Evolutionary conservation across 1,139 yeast species (phyloP).

Genomic region (Lodderomyces parapsilosis): DNA sequence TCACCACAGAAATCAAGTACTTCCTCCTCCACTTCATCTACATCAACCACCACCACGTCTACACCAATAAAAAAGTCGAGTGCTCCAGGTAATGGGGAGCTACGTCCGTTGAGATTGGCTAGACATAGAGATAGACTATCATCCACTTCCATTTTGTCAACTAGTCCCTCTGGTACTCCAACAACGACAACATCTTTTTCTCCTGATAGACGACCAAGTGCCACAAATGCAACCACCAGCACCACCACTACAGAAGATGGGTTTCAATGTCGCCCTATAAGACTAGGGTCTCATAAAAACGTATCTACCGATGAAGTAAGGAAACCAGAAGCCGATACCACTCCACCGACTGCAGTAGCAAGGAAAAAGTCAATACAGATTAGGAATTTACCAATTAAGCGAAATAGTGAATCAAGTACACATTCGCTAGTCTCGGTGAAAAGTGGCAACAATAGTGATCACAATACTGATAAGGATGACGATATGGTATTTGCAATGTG

Average conservation of each 20-base stretch:
- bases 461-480: slow-evolving; percentile 14
- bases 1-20: slow-evolving; percentile 7
- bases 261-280: slow-evolving; percentile 34
- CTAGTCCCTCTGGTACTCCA: slow-evolving; percentile 9
- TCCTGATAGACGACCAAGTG: slow-evolving; percentile 7
- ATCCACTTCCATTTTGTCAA: slow-evolving; percentile 13
- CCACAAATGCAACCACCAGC: slow-evolving; percentile 4
- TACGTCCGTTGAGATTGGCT: slow-evolving; percentile 34
- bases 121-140: slow-evolving; percentile 24
- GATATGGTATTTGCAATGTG: slow-evolving; percentile 76
- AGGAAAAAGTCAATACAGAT: slow-evolving; percentile 29
- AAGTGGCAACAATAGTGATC: slow-evolving; percentile 1
- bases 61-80: not conserved
- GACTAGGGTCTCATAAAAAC: slow-evolving; percentile 22
- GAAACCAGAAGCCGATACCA: slow-evolving; percentile 6
- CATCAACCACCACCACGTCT: slow-evolving; percentile 2
- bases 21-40: too few species aligned
- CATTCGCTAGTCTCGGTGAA: slow-evolving; percentile 2
- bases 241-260: slow-evolving; percentile 19
- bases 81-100: slow-evolving; percentile 11
- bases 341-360: too few species aligned
- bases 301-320: slow-evolving; percentile 8
- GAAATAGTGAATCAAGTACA: slow-evolving; percentile 15
- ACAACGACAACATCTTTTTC: slow-evolving; percentile 7
- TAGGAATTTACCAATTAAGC: slow-evolving; percentile 35